Evolutionary conservation across 257 asterid genomes (phyloP).

Genomic region (Ligustrum vulgare): DNA sequence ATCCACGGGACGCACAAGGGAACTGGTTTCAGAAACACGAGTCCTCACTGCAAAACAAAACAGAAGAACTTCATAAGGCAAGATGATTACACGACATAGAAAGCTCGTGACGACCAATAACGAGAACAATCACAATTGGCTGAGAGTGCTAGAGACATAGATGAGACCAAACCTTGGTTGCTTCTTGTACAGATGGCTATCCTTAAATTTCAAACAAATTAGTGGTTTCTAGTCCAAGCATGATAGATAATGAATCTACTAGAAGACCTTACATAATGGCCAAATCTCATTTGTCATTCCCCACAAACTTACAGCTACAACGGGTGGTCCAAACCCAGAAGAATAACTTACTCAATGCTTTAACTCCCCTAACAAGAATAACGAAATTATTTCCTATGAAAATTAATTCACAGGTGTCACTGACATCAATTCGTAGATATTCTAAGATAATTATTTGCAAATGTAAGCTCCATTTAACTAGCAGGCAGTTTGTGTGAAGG

Average conservation of each 20-base stretch:
- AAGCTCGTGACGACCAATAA: background rate
- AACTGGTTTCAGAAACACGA: slow-evolving; percentile 46
- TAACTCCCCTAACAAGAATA: background rate
- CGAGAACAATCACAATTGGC: background rate
- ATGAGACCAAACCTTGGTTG: background rate
- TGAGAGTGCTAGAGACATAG: background rate
- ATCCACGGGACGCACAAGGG: slow-evolving; percentile 45
- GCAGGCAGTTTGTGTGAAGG: slow-evolving; percentile 10
- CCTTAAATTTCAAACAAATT: background rate
- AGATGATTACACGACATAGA: background rate
- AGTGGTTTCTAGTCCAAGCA: background rate
- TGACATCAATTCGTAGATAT: background rate
- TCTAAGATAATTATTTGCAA: background rate
- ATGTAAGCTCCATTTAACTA: background rate
- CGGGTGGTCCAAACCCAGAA: background rate
- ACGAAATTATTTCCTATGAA: slow-evolving; percentile 2
- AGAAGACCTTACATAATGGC: background rate
- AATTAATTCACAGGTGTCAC: slow-evolving; percentile 4
- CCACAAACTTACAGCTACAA: slow-evolving; percentile 3
- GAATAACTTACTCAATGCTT: slow-evolving; percentile 2
- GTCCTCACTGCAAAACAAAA: slow-evolving; percentile 33
- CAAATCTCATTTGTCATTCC: background rate
- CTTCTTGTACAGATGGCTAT: background rate
- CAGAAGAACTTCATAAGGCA: slow-evolving; percentile 6
- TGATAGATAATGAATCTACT: background rate